Conservation (phyloP, 2,329 filamentous ascomycete species). For the Elsinoe perseae region DNA sequence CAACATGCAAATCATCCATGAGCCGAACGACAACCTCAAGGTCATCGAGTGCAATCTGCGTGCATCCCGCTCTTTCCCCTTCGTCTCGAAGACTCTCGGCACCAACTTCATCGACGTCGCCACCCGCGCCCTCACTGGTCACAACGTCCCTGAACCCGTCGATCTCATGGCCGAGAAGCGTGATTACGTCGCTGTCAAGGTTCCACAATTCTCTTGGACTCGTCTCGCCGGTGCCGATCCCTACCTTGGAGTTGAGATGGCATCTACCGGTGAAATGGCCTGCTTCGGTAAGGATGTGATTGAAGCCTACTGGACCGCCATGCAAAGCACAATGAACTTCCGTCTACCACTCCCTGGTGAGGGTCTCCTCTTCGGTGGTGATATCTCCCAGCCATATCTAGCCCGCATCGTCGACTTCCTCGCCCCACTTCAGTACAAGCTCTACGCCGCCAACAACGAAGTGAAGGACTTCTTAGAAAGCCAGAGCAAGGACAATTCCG, state of each 20-base stretch:
- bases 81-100: slow-evolving; percentile 93
- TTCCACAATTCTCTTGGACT: slow-evolving; percentile 98
- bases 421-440: slow-evolving; percentile 83
- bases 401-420: slow-evolving; percentile 78
- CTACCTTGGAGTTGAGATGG: slow-evolving; percentile 97
- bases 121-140: slow-evolving; percentile 81
- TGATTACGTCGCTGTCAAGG: slow-evolving; percentile 92
- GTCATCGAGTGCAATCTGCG: slow-evolving; percentile 98
- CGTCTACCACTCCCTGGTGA: slow-evolving; percentile 88
- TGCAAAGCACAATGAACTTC: slow-evolving; percentile 99
- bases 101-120: slow-evolving; percentile 95
- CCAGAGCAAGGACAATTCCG: slow-evolving; percentile 52
- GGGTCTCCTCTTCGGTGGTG: slow-evolving; percentile 89
- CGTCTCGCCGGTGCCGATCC: slow-evolving; percentile 94
- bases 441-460: slow-evolving; percentile 73
- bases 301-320: slow-evolving; percentile 94
- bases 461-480: slow-evolving; percentile 80
- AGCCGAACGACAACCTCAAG: slow-evolving; percentile 71
- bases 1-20: slow-evolving; percentile 99
- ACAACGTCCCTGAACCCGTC: slow-evolving; percentile 71
- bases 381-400: slow-evolving; percentile 62
- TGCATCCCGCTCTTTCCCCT: slow-evolving; percentile 95
- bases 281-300: slow-evolving; percentile 95
- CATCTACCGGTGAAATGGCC: slow-evolving; percentile 93
- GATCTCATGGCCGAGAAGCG: slow-evolving; percentile 87